phyloP scores from a whole-genome alignment of 768 basidiomycete species.

The Collybiopsis confluens region DNA sequence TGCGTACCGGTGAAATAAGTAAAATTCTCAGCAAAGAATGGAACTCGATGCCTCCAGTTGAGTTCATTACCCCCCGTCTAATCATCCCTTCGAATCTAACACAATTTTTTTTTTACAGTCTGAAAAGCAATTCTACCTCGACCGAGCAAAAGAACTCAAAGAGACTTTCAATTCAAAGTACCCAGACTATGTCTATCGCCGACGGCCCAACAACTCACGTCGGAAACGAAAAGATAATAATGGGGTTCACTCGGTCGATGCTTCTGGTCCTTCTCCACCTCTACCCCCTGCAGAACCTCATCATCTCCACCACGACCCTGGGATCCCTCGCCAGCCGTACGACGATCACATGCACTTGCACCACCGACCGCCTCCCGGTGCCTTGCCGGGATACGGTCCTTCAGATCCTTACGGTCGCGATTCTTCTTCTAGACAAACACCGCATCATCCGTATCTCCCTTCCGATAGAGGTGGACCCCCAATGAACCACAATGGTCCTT shows the following conservation, averaged over 20 bases:
- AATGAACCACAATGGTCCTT: neutral
- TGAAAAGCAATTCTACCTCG: conserved; percentile 85
- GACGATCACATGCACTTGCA: conserved; percentile 22
- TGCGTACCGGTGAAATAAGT: conserved; percentile 88
- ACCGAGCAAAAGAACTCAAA: conserved; percentile 82
- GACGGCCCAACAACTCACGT: conserved; percentile 84
- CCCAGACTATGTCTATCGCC: conserved; percentile 87
- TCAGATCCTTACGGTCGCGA: conserved; percentile 4
- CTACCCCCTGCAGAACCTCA: neutral
- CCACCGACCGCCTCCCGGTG: conserved; percentile 19
- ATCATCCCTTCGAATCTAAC: conserved; percentile 8
- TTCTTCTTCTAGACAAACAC: neutral
- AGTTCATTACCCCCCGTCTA: conserved; percentile 17
- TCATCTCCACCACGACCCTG: conserved; percentile 14
- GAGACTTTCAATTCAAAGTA: conserved; percentile 83
- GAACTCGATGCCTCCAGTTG: conserved; percentile 73
- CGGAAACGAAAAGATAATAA: conserved; percentile 43
- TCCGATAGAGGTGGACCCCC: neutral
- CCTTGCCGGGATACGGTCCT: neutral
- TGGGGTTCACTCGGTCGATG: conserved; percentile 2
- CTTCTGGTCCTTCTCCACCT: neutral
- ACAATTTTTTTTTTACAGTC: conserved; percentile 48
- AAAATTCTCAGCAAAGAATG: conserved; percentile 86
- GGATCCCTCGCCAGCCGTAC: conserved; percentile 18
- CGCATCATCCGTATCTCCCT: neutral